phyloP scores from a whole-genome alignment of 2,329 filamentous ascomycete species.

The Colletotrichum tofieldiae region DNA sequence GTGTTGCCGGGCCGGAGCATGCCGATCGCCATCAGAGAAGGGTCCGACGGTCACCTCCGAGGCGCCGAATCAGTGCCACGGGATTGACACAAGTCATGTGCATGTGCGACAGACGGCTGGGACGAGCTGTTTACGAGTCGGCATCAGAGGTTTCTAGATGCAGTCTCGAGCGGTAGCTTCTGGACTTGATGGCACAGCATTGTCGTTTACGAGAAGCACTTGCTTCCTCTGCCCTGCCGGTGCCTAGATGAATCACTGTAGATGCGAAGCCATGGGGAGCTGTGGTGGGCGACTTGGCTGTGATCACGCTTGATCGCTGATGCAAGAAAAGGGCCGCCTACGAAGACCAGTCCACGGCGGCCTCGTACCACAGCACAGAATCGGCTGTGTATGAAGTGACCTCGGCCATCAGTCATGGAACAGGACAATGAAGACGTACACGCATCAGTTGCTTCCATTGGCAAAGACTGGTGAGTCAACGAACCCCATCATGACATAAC shows the following conservation, averaged over 20 bases:
- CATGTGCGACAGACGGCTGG: not conserved
- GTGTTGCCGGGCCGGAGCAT: constrained; percentile 35
- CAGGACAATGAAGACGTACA: not conserved
- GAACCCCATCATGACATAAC: too few species aligned
- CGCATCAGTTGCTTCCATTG: not conserved
- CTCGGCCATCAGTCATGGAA: not conserved
- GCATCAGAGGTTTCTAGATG: not conserved
- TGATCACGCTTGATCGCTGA: too few species aligned
- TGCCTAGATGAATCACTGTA: not conserved
- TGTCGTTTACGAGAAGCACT: too few species aligned
- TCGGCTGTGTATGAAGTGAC: not conserved
- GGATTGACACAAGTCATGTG: not conserved
- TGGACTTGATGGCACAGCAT: too few species aligned
- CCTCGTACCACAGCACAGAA: not conserved
- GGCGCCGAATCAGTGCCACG: not conserved
- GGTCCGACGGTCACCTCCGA: constrained; percentile 6
- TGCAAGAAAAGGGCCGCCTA: not conserved
- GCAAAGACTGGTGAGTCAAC: not conserved
- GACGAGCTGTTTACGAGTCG: not conserved
- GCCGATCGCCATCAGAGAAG: constrained; percentile 37
- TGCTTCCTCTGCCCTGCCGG: too few species aligned
- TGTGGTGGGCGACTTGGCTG: not conserved
- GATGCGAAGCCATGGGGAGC: not conserved
- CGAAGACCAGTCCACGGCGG: too few species aligned
- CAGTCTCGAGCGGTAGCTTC: not conserved